These are phyloP conservation scores for Pythium periplocum DNA, from an alignment of 352 stramenopile genomes.

Conservation along the genomic window DNA sequence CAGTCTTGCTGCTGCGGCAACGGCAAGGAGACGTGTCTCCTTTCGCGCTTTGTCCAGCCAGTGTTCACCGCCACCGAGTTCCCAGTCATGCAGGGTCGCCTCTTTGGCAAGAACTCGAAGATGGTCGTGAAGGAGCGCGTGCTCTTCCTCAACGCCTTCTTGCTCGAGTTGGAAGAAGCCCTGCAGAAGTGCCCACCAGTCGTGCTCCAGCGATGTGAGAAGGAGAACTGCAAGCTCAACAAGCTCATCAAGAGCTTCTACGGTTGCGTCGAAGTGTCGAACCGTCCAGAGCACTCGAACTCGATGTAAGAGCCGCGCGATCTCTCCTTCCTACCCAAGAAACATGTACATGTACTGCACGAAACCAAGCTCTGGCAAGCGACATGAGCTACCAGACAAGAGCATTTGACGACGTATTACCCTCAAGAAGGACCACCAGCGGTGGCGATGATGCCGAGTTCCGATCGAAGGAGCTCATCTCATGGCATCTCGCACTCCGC, in stretches of 20 bases:
- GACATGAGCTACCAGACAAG: no score
- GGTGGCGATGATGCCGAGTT: background rate
- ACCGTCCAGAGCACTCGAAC: constrained; percentile 31
- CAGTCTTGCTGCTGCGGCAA: constrained; percentile 49
- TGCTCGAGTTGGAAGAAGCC: constrained; percentile 27
- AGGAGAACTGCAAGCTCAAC: constrained; percentile 22
- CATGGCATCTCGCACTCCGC: background rate
- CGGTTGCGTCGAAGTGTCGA: constrained; percentile 43
- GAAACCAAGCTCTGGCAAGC: no score
- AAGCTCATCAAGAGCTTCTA: constrained; percentile 29
- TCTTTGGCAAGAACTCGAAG: constrained; percentile 82
- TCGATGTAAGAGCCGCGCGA: constrained; percentile 32
- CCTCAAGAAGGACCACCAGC: no score
- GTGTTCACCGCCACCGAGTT: constrained; percentile 74
- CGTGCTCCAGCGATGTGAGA: constrained; percentile 27
- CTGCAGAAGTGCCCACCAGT: constrained; percentile 28
- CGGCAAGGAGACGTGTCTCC: constrained; percentile 54
- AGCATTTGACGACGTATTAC: no score
- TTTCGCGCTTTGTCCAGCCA: constrained; percentile 56
- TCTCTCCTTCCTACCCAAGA: constrained; percentile 1
- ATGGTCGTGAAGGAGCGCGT: constrained; percentile 32
- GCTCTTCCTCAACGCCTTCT: constrained; percentile 31
- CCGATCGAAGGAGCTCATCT: constrained; percentile 12
- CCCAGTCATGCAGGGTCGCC: constrained; percentile 62
- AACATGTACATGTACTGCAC: constrained; percentile 3